A percentile compares a stretch with the other conserved stretches of the same genome.
These are phyloP conservation scores for Mycena citricolor DNA, from an alignment of 1,284 basidiomycete genomes.

Conservation along the genomic window DNA sequence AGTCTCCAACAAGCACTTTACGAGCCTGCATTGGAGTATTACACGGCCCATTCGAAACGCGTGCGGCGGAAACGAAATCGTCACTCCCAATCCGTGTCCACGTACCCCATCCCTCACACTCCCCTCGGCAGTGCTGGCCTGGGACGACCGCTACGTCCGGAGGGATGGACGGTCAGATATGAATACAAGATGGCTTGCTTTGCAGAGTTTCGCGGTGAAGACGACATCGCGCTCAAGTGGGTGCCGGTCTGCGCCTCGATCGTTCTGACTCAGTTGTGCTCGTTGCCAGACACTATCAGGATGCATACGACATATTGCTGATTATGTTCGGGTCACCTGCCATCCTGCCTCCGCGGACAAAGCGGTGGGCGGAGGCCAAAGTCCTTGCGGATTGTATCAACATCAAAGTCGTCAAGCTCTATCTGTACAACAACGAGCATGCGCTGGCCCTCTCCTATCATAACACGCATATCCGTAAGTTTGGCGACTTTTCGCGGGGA, in stretches of 20 bases:
- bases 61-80: conserved; percentile 87
- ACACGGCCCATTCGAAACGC: conserved; percentile 87
- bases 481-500: conserved; percentile 84
- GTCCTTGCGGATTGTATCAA: conserved; percentile 92
- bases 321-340: conserved; percentile 87
- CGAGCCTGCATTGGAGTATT: conserved; percentile 90
- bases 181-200: conserved; percentile 98
- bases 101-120: conserved; percentile 47
- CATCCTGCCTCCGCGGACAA: conserved; percentile 87
- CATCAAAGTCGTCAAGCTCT: conserved; percentile 85
- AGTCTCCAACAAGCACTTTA: conserved; percentile 87
- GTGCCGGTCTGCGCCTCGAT: conserved; percentile 29
- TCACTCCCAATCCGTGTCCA: conserved; percentile 53
- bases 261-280: conserved; percentile 17
- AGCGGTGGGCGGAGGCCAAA: conserved; percentile 98
- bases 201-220: conserved; percentile 90
- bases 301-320: conserved; percentile 79
- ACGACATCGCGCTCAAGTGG: conserved; percentile 84
- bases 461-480: conserved; percentile 80
- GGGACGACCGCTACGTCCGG: conserved; percentile 66
- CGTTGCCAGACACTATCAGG: conserved; percentile 78
- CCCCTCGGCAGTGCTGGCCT: conserved; percentile 43
- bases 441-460: conserved; percentile 78
- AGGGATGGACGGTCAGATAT: conserved; percentile 95
- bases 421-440: conserved; percentile 86